Evolutionary conservation across 352 stramenopile species (phyloP).

Genomic region (Globisporangium mamillatum): DNA sequence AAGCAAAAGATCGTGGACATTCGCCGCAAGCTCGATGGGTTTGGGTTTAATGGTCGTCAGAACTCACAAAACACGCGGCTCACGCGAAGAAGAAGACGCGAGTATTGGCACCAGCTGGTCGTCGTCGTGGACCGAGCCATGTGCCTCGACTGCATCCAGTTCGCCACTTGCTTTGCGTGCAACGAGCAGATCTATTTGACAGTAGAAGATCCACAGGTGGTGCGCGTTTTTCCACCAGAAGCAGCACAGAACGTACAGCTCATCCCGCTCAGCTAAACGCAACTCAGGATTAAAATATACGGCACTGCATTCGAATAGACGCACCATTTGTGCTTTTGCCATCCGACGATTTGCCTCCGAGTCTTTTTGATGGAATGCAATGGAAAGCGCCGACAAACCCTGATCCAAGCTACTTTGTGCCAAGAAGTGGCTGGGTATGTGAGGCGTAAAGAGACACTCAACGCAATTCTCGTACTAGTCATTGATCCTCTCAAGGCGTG

Average conservation of each 20-base stretch:
- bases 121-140: slow-evolving; percentile 71
- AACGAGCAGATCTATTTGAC: slow-evolving; percentile 36
- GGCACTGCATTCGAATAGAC: too few relatives aligned
- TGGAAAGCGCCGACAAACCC: too few relatives aligned
- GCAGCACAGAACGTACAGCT: slow-evolving; percentile 11
- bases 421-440: too few relatives aligned
- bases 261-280: not conserved
- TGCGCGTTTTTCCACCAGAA: slow-evolving; percentile 45
- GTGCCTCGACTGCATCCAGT: slow-evolving; percentile 76
- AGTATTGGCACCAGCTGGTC: slow-evolving; percentile 48
- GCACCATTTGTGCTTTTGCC: not conserved
- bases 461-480: too few relatives aligned
- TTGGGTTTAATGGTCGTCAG: not conserved
- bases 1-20: slow-evolving; percentile 85
- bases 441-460: too few relatives aligned
- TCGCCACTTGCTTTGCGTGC: slow-evolving; percentile 41
- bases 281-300: not conserved
- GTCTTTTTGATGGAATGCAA: too few relatives aligned
- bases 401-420: too few relatives aligned
- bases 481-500: too few relatives aligned
- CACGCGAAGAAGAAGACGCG: not conserved
- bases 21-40: slow-evolving; percentile 44
- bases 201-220: slow-evolving; percentile 45
- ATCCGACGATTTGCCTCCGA: not conserved
- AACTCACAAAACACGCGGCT: not conserved